Base-by-base conservation (phyloP, 2,329 filamentous ascomycete species). In the Coniochaeta ligniaria region DNA sequence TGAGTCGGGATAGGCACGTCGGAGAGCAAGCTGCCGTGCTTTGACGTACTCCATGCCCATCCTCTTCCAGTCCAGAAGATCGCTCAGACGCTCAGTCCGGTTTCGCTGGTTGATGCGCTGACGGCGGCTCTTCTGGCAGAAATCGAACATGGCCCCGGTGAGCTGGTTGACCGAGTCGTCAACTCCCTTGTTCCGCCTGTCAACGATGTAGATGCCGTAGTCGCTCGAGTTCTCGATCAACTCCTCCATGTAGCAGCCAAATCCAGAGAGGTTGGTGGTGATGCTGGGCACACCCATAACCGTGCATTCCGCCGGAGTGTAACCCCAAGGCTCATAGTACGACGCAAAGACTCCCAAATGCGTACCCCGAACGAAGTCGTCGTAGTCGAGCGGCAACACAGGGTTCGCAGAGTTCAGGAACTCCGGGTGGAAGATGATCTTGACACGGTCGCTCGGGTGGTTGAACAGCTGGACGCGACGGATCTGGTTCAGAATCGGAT, bases 31-130 rank as follows among this genome's bases (percentile, higher is more conserved):
- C 75, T 98, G 95, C 57, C 95, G 86, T 36, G 95, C 95, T 81
- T 98, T 99, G 77, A 97, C 92, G 72, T 99, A 99, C 77, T 99
- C 95, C 88, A 98, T 89, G 24, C 95, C 95, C 95, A 99, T 99
- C 57, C 95, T 85, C 83, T 98, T 98, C 95, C 95, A 99, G 77
- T 99, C 95, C 45, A 99, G 83, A 62, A 99, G 81, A 73, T 99
- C 95, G 70, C 92, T 96, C 60, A 99, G 80, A 56, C 95, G 87
- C 80, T 99, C 95, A 0, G 95, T 99, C 60, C 95, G 87, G 77
- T 99, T 99, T 57, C 95, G 87, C 79, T 98, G 95, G 82, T 99
- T 99, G 83, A 99, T 99, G 58, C 95, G 91, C 76, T 99, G 95
- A 63, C 95, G 87, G 61, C 92, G 90, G 75, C 91, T 96, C 86